A percentile compares a stretch with the other conserved stretches of the same genome.
These are phyloP conservation scores for Xylariaceae sp. DNA, from an alignment of 2,329 filamentous ascomycete species.

Conservation along the genomic window DNA sequence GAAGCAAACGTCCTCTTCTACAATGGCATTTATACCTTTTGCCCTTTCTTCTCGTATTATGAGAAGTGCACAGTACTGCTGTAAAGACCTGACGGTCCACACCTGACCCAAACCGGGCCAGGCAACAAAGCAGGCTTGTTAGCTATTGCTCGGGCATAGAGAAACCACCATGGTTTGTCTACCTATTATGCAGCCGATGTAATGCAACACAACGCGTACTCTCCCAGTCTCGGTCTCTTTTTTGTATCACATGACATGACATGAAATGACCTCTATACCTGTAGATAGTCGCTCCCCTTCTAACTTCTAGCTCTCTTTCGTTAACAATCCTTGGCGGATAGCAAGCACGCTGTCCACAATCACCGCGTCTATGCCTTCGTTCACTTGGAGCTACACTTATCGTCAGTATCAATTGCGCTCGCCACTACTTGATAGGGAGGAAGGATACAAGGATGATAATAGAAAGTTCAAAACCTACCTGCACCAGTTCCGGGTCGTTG, in stretches of 20 bases:
- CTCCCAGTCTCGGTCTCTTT: background rate
- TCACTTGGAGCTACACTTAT: slow-evolving; percentile 68
- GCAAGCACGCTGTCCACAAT: slow-evolving; percentile 94
- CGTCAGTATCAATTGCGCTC: slow-evolving; percentile 9
- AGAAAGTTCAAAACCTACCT: slow-evolving; percentile 60
- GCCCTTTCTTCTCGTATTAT: no score
- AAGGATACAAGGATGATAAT: no score
- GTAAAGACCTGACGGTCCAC: no score
- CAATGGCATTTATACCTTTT: no score
- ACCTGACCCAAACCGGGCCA: no score
- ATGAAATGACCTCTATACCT: background rate
- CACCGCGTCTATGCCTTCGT: slow-evolving; percentile 93
- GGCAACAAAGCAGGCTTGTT: no score
- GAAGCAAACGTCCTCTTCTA: no score
- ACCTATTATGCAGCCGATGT: background rate
- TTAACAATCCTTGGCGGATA: slow-evolving; percentile 86
- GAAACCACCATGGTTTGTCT: no score
- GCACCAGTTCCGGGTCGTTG: slow-evolving; percentile 79
- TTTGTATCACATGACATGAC: no score
- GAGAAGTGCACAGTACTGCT: no score
- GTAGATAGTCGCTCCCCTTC: background rate
- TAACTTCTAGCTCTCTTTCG: slow-evolving; percentile 32
- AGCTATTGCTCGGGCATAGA: no score
- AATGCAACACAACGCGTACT: background rate
- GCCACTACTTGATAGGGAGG: no score